Percentiles rank a stretch among this genome's conserved stretches.
phyloP scores from a whole-genome alignment of 2,329 filamentous ascomycete genomes.

The Venturia carpophila region DNA sequence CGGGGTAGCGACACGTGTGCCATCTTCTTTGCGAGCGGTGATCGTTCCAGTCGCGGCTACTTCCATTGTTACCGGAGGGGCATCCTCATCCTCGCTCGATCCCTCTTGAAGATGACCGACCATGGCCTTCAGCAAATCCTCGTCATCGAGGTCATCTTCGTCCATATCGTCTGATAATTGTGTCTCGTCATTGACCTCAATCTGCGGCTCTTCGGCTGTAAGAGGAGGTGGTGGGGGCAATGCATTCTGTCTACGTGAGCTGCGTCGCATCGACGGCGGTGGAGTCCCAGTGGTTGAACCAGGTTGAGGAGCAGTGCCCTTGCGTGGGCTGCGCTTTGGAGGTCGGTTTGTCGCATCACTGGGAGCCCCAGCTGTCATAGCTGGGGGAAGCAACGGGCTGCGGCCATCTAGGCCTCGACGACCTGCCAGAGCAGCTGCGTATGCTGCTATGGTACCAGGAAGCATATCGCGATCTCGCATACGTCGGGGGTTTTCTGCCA shows the following conservation, averaged over 20 bases:
- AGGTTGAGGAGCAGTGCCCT: not conserved
- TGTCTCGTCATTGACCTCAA: slow-evolving; percentile 91
- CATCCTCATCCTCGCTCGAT: slow-evolving; percentile 65
- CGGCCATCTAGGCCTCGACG: slow-evolving; percentile 28
- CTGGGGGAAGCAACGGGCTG: slow-evolving; percentile 18
- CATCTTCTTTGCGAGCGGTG: slow-evolving; percentile 85
- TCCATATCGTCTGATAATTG: slow-evolving; percentile 68
- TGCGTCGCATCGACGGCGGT: slow-evolving; percentile 48
- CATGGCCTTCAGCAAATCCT: slow-evolving; percentile 67
- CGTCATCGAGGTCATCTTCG: slow-evolving; percentile 48
- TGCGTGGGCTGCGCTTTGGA: slow-evolving; percentile 24
- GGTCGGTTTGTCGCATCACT: slow-evolving; percentile 28
- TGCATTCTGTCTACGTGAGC: slow-evolving; percentile 44
- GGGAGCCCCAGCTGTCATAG: slow-evolving; percentile 31
- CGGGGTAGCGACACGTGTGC: slow-evolving; percentile 76
- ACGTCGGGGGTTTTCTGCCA: slow-evolving; percentile 64
- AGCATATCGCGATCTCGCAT: slow-evolving; percentile 50
- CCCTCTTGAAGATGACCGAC: slow-evolving; percentile 88
- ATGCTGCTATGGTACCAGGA: slow-evolving; percentile 63
- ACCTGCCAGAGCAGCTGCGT: slow-evolving; percentile 64
- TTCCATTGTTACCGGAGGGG: slow-evolving; percentile 85
- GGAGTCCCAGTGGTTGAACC: slow-evolving; percentile 36
- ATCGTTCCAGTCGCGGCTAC: slow-evolving; percentile 79
- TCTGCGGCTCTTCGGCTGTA: slow-evolving; percentile 51
- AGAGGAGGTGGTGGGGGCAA: slow-evolving; percentile 46